Evolutionary conservation across 75 land plant genomes (phyloP).

Genomic region (Pseudotsuga menziesii): DNA sequence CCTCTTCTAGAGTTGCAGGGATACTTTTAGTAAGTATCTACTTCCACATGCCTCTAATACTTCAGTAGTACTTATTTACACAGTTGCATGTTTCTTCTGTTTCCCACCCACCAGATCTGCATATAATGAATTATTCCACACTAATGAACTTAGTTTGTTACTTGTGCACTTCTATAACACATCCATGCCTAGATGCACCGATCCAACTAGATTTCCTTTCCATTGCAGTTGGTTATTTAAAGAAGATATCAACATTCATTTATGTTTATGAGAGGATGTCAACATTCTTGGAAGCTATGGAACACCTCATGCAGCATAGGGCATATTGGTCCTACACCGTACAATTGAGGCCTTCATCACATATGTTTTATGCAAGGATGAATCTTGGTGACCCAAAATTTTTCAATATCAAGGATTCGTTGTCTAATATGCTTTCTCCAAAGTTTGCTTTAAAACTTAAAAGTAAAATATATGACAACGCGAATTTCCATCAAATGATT

Average conservation of each 20-base stretch:
- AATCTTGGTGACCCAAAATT: too few species aligned
- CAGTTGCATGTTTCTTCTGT: background rate
- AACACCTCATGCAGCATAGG: too few species aligned
- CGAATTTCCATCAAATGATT: too few species aligned
- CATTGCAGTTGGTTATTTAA: too few species aligned
- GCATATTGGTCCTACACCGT: constrained; percentile 70
- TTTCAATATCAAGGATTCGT: too few species aligned
- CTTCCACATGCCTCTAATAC: background rate
- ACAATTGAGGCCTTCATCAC: constrained; percentile 85
- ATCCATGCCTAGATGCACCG: background rate
- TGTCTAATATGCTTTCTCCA: too few species aligned
- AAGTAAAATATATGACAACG: constrained; percentile 74
- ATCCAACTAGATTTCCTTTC: too few species aligned
- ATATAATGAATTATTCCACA: background rate
- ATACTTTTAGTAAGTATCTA: constrained; percentile 51
- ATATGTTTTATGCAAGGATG: constrained; percentile 85
- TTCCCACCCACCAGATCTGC: background rate
- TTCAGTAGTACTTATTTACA: background rate
- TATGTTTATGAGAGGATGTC: constrained; percentile 37
- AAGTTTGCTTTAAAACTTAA: too few species aligned
- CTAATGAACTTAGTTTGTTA: too few species aligned
- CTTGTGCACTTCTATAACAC: too few species aligned
- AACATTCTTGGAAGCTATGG: too few species aligned
- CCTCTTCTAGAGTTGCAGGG: too few species aligned
- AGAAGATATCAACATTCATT: background rate